A percentile compares a stretch with the other conserved stretches of the same genome.
phyloP scores from a whole-genome alignment of 2,329 filamentous ascomycete species.

The Aspergillus carbonarius region DNA sequence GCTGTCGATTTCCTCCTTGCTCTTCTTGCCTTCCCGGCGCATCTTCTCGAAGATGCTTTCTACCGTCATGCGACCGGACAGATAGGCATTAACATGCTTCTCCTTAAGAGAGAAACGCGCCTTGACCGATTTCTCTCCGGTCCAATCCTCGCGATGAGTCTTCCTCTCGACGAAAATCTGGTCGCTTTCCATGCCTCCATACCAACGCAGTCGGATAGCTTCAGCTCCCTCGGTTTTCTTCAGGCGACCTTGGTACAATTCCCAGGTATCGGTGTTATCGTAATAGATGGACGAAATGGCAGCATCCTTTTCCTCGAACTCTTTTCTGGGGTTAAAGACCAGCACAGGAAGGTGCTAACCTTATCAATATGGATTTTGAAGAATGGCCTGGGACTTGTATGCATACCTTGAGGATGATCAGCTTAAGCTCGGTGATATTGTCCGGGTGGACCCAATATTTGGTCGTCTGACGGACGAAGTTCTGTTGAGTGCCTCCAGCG shows the following conservation, averaged over 20 bases:
- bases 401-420: slow-evolving; percentile 82
- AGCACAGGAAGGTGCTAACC: slow-evolving; percentile 80
- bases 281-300: slow-evolving; percentile 99
- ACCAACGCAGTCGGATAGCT: slow-evolving; percentile 94
- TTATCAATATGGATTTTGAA: slow-evolving; percentile 1
- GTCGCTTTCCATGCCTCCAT: slow-evolving; percentile 92
- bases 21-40: slow-evolving; percentile 91
- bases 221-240: slow-evolving; percentile 98
- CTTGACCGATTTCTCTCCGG: slow-evolving; percentile 97
- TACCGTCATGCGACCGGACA: slow-evolving; percentile 80
- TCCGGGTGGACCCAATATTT: slow-evolving; percentile 99
- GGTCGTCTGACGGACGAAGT: slow-evolving; percentile 93
- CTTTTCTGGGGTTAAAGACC: slow-evolving; percentile 96
- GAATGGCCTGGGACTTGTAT: not conserved
- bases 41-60: slow-evolving; percentile 94
- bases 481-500: slow-evolving; percentile 88
- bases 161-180: slow-evolving; percentile 97
- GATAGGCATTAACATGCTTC: slow-evolving; percentile 92
- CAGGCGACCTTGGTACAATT: slow-evolving; percentile 87
- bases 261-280: slow-evolving; percentile 91
- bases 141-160: slow-evolving; percentile 98
- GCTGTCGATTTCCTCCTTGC: slow-evolving; percentile 82
- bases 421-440: slow-evolving; percentile 96
- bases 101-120: slow-evolving; percentile 93
- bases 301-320: slow-evolving; percentile 85